A percentile compares a stretch with the other conserved stretches of the same genome.
Evolutionary conservation across 163 green algal genomes (phyloP).

Genomic region (Coccomyxa subellipsoidea): DNA sequence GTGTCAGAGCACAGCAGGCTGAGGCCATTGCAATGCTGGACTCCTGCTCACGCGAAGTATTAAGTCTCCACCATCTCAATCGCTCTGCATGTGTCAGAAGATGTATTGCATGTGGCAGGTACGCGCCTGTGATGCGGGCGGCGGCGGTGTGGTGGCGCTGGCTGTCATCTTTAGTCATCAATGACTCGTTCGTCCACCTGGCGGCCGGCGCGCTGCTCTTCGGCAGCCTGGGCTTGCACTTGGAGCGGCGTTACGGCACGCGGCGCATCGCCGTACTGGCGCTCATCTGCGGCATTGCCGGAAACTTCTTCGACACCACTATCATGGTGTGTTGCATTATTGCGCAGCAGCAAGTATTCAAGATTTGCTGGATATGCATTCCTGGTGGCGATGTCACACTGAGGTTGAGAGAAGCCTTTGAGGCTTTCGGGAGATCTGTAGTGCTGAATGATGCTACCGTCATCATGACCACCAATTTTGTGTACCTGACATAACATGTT

Average conservation of each 20-base stretch:
- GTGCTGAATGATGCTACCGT: too few species aligned
- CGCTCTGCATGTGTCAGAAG: too few species aligned
- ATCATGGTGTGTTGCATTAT: not conserved
- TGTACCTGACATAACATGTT: too few species aligned
- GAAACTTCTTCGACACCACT: conserved; percentile 22
- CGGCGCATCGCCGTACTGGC: conserved; percentile 7
- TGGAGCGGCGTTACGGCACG: conserved; percentile 29
- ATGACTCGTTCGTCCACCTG: conserved; percentile 20
- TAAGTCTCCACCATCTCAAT: too few species aligned
- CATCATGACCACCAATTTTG: too few species aligned
- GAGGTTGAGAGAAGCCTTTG: too few species aligned
- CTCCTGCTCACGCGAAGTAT: too few species aligned
- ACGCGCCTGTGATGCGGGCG: conserved; percentile 14
- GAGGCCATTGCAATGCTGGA: too few species aligned
- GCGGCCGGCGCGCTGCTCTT: conserved; percentile 22
- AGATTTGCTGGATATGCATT: not conserved
- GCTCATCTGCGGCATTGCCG: conserved; percentile 13
- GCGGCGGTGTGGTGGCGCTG: conserved; percentile 19
- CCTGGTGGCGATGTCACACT: too few species aligned
- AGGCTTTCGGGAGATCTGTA: too few species aligned
- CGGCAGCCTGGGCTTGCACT: conserved; percentile 8
- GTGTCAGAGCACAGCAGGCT: too few species aligned
- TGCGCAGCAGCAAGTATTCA: too few species aligned
- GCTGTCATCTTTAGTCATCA: conserved; percentile 18
- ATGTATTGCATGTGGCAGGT: conserved; percentile 17